These are phyloP conservation scores for Agaricus bisporus DNA, from an alignment of 768 basidiomycete species.

Conservation along the genomic window DNA sequence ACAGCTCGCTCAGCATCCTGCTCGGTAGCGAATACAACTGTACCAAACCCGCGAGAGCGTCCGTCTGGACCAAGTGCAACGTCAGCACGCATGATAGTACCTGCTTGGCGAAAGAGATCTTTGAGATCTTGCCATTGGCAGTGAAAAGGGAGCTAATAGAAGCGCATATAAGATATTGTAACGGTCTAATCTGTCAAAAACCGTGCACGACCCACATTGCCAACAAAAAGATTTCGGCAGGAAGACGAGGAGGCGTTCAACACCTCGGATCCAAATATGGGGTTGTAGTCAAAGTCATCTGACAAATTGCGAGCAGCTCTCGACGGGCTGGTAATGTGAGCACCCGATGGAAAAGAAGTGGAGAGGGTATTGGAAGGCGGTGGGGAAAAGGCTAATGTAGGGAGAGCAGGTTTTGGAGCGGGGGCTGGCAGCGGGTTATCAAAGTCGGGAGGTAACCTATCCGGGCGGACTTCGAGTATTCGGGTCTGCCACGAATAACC, in stretches of 20 bases:
- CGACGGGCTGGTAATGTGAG: slow-evolving; percentile 11
- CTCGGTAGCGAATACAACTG: slow-evolving; percentile 80
- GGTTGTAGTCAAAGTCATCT: slow-evolving; percentile 21
- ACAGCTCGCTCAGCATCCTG: slow-evolving; percentile 82
- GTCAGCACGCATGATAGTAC: slow-evolving; percentile 86
- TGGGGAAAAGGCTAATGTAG: slow-evolving; percentile 3
- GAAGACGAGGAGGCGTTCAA: slow-evolving; percentile 17
- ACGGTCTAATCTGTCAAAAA: slow-evolving; percentile 7
- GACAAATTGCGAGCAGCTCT: slow-evolving; percentile 7
- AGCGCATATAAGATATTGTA: slow-evolving; percentile 18
- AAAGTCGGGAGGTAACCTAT: slow-evolving; percentile 67
- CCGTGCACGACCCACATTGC: slow-evolving; percentile 65
- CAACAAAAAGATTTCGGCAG: slow-evolving; percentile 70
- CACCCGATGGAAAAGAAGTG: slow-evolving; percentile 8
- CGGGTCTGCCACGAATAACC: slow-evolving; percentile 97
- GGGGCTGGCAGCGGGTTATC: slow-evolving; percentile 27
- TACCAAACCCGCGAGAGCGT: slow-evolving; percentile 88
- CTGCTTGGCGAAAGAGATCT: slow-evolving; percentile 89
- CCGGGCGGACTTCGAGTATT: slow-evolving; percentile 85
- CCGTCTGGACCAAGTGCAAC: slow-evolving; percentile 86
- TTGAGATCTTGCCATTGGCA: slow-evolving; percentile 98
- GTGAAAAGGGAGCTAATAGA: slow-evolving; percentile 83
- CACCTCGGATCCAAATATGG: slow-evolving; percentile 13
- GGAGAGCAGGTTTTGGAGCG: slow-evolving; percentile 14
- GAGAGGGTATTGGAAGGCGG: slow-evolving; percentile 10